Evolutionary conservation across 202 grass and related monocot species (phyloP).

Genomic region (Tripidium arundinaceum): DNA sequence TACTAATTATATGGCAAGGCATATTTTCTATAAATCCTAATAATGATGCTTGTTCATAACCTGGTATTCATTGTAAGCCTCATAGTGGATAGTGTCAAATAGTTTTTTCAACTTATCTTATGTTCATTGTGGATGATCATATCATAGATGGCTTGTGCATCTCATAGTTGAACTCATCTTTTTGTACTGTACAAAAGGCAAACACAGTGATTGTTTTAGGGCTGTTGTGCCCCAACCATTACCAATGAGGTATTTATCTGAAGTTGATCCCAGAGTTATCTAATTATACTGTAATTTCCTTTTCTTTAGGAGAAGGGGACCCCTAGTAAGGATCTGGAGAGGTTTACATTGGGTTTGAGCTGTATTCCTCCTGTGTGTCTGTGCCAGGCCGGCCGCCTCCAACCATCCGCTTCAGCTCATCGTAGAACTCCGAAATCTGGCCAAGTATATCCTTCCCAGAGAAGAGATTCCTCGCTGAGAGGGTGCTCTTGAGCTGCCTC

Average conservation of each 20-base stretch:
- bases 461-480: constrained; percentile 94
- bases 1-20: not conserved
- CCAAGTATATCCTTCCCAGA: constrained; percentile 80
- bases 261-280: not conserved
- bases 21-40: not conserved
- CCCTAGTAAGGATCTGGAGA: constrained; percentile 59
- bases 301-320: constrained; percentile 57
- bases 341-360: constrained; percentile 52
- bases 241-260: not conserved
- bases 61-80: not conserved
- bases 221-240: not conserved
- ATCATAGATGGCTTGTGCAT: not conserved
- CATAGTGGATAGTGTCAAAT: not conserved
- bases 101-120: not conserved
- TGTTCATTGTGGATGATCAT: constrained; percentile 2
- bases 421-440: constrained; percentile 94
- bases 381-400: constrained; percentile 24
- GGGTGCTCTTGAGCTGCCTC: constrained; percentile 73
- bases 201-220: not conserved
- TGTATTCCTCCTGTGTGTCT: constrained; percentile 32
- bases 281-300: constrained; percentile 19
- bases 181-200: not conserved
- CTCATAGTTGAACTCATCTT: not conserved
- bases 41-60: not conserved
- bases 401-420: constrained; percentile 86